phyloP scores from a whole-genome alignment of 495 filamentous ascomycete genomes.

The Pyronema omphalodes region DNA sequence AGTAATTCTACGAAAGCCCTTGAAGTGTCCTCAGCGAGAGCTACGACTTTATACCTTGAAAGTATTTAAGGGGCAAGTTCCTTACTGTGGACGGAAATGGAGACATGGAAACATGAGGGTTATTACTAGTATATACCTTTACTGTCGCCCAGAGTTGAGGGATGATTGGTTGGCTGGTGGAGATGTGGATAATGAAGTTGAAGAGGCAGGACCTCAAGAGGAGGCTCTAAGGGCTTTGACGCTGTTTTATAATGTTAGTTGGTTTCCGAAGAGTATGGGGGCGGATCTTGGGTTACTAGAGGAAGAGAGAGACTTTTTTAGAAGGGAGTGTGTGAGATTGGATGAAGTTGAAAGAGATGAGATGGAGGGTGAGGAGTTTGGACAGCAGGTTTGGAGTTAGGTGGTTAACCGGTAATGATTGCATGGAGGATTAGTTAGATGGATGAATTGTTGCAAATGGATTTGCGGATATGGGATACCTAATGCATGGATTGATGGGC shows the following conservation, averaged over 20 bases:
- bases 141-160: conserved; percentile 76
- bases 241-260: conserved; percentile 76
- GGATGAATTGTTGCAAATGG: no score
- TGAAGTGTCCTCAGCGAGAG: conserved; percentile 75
- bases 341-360: conserved; percentile 29
- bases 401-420: not conserved
- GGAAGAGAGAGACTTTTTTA: conserved; percentile 42
- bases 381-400: conserved; percentile 3
- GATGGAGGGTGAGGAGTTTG: conserved; percentile 23
- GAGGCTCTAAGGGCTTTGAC: conserved; percentile 72
- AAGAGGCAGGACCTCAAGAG: conserved; percentile 77
- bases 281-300: conserved; percentile 27
- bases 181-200: conserved; percentile 80
- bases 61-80: conserved; percentile 93
- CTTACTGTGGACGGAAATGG: conserved; percentile 96
- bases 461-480: no score
- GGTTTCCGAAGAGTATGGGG: conserved; percentile 68
- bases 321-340: conserved; percentile 72
- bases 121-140: conserved; percentile 88
- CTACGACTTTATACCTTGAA: conserved; percentile 90
- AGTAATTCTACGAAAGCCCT: conserved; percentile 67
- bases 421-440: no score
- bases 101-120: conserved; percentile 95
- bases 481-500: no score
- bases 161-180: conserved; percentile 90